Evolutionary conservation across 2,329 filamentous ascomycete genomes (phyloP).

Genomic region (Dactylellina parvicollis): DNA sequence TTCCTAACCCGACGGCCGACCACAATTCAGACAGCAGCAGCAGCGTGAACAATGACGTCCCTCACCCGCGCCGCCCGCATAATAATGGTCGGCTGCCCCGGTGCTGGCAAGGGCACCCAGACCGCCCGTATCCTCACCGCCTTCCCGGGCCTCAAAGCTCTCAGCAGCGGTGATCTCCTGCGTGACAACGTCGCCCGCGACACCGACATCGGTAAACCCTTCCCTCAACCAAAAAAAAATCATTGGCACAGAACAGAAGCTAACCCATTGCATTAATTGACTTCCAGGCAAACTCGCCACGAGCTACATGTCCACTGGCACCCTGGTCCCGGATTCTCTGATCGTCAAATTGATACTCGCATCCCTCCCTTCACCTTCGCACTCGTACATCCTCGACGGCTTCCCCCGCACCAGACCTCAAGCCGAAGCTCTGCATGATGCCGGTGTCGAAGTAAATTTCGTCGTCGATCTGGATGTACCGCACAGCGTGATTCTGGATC

Average conservation of each 20-base stretch:
- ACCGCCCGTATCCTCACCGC: slow-evolving; percentile 84
- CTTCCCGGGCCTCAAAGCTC: slow-evolving; percentile 87
- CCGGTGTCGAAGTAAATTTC: slow-evolving; percentile 36
- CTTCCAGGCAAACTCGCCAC: slow-evolving; percentile 94
- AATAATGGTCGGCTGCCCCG: slow-evolving; percentile 94
- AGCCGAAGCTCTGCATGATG: slow-evolving; percentile 66
- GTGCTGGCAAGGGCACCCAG: slow-evolving; percentile 96
- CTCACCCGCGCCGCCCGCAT: slow-evolving; percentile 76
- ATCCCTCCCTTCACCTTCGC: slow-evolving; percentile 68
- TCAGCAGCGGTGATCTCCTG: slow-evolving; percentile 92
- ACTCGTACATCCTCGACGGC: slow-evolving; percentile 94
- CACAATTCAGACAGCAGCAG: not conserved
- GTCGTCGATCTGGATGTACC: slow-evolving; percentile 70
- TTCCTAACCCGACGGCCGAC: not conserved
- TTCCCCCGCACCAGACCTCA: slow-evolving; percentile 90
- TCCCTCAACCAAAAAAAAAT: not conserved
- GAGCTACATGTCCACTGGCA: slow-evolving; percentile 83
- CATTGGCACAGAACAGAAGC: not conserved
- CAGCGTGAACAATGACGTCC: slow-evolving; percentile 7
- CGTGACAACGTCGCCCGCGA: slow-evolving; percentile 77
- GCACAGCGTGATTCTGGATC: slow-evolving; percentile 82
- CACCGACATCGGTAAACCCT: slow-evolving; percentile 50
- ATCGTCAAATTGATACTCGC: slow-evolving; percentile 85
- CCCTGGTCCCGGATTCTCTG: slow-evolving; percentile 88
- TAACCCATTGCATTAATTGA: not conserved